phyloP scores from a whole-genome alignment of 768 basidiomycete species.

The Lactarius akahatsu region DNA sequence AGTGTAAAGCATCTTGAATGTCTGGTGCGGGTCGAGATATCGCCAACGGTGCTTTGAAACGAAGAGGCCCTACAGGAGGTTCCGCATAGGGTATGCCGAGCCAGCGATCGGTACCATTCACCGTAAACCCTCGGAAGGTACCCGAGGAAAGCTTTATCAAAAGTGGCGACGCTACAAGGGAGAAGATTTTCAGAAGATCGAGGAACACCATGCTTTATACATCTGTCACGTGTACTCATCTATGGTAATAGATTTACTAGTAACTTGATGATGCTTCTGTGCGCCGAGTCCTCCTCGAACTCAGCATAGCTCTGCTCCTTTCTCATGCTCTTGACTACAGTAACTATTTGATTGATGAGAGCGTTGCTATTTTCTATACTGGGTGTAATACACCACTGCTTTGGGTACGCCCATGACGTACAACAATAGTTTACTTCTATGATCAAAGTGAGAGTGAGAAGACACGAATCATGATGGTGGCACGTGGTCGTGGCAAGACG shows the following conservation, averaged over 20 bases:
- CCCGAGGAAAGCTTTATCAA: conserved; percentile 46
- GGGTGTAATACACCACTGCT: not conserved
- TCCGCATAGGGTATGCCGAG: conserved; percentile 61
- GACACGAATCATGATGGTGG: not conserved
- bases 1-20: conserved; percentile 45
- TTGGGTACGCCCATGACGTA: not conserved
- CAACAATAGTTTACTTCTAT: too few species aligned
- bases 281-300: not conserved
- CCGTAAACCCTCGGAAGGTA: conserved; percentile 46
- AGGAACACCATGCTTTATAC: not conserved
- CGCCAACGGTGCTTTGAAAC: conserved; percentile 55
- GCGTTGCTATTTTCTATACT: not conserved
- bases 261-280: not conserved
- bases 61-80: conserved; percentile 53
- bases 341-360: not conserved
- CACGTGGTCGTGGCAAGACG: not conserved
- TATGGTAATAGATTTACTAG: too few species aligned
- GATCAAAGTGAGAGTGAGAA: not conserved
- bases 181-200: not conserved
- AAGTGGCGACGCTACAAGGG: conserved; percentile 24
- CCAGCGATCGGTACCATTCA: conserved; percentile 53
- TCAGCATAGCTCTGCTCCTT: not conserved
- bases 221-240: too few species aligned
- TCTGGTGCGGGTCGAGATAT: conserved; percentile 37
- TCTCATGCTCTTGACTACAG: not conserved